Evolutionary conservation across 192 early-diverging fungal species (phyloP), one percentile per base, ranked within the genome.

Genomic region (Lunasporangiospora selenospora): DNA sequence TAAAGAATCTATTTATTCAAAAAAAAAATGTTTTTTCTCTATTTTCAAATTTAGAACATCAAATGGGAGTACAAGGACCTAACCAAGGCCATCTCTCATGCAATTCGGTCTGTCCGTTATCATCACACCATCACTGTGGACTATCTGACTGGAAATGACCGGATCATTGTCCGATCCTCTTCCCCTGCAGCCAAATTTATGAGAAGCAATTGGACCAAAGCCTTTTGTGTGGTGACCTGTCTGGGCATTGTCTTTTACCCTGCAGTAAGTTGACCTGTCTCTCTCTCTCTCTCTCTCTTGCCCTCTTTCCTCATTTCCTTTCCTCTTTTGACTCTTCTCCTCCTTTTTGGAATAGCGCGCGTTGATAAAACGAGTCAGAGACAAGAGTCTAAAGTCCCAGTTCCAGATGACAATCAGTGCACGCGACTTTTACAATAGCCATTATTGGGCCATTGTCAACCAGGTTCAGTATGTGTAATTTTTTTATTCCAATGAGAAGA

Each of bases 51-150:
- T 42, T 54, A 65, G 54, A 40, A 33, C 15, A 32, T 59, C 19
- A 44, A 41, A 1, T 80, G 78, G 78, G 73, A 80, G 18, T 80
- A 67, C 19, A 58, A 69, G 32, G 62, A 67, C 11, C 34, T 80
- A 26, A 65, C 58, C 24, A 57, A 41, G 43, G 78, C 78, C 3
- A 71, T 80, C 24, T 69, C 63, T 16, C 53, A 66, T 16, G 62
- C 67, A n/a, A 63, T 76, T 33, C 56, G 66, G 26, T 65, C 53
- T 30, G 42, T 54, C 1, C 40, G 64, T n/a, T 76, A 66, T 43
- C 53, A 51, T 16, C 40, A 66, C 37, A 24, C 44, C 9, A 46
- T 80, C 9, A 37, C 46, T 13, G 57, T 80, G 11, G 47, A 62
- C 5, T 79, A 47, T 50, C 66, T 62, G 16, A 45, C 62, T 21